Evolutionary conservation across 2,329 filamentous ascomycete genomes (phyloP), one percentile per base, ranked within the genome.

Genomic region (Stagonosporopsis tanaceti): DNA sequence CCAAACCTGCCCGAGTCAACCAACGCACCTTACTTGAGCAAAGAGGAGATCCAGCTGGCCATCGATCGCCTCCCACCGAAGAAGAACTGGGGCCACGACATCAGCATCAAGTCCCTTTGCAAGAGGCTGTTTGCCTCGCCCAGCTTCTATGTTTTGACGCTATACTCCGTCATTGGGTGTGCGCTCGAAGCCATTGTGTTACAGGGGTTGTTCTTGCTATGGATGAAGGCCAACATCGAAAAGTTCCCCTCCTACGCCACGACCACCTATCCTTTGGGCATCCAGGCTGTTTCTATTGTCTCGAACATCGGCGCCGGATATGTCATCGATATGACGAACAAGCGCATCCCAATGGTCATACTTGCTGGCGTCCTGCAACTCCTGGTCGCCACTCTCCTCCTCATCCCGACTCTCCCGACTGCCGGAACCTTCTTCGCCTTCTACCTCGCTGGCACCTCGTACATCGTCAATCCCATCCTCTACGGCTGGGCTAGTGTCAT

Each of bases 251-350:
- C 84, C 0, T 47, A 77, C 0, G 81, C 86, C 61, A 77, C 82
- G 11, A 87, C 86, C 64, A 82, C 85, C 62, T 86, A 86, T 46
- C 84, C 84, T 0, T 82, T 84, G 0, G 84, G 83, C 2, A 81
- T 87, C 0, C 80, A 85, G 0, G 85, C 84, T 0, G 80, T 83
- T 0, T 85, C 84, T 2, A 87, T 87, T 34, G 71, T 82, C 0
- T 84, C 84, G 6, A 76, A 77, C 41, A 69, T 78, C 12, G 61
- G 71, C 2, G 75, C 75, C 24, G 76, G 74, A 17, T 68, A 74
- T 47, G 65, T 76, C 22, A 78, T 78, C 52, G 76, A 79, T 47
- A 66, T 69, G 22, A 78, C 77, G 0, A 70, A 73, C 22, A 63
- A 64, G 3, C 71, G 70, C 28, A 64, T 75, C 9, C 74, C 75